Evolutionary conservation across 73 alveolate genomes (phyloP).

Genomic region (Durusdinium trenchii): DNA sequence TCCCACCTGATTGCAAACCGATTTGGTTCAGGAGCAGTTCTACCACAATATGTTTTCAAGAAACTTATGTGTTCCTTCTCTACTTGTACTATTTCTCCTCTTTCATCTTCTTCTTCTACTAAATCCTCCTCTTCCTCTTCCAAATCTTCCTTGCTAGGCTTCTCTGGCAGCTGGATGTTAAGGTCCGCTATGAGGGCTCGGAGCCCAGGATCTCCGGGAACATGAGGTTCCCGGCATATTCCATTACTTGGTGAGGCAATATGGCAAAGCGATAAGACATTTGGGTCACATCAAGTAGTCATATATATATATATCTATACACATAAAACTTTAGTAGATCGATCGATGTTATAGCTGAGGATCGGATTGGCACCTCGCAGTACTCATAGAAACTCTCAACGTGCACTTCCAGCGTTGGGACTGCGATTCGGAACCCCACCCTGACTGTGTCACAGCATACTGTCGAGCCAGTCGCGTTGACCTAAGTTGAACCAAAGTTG

Average conservation of each 20-base stretch:
- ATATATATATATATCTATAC: too few relatives aligned
- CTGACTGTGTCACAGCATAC: not conserved
- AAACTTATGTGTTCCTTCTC: too few relatives aligned
- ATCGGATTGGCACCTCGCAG: not conserved
- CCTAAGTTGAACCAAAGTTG: too few relatives aligned
- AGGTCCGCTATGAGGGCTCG: not conserved
- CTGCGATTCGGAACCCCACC: not conserved
- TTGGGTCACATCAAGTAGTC: too few relatives aligned
- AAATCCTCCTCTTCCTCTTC: too few relatives aligned
- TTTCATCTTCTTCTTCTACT: not conserved
- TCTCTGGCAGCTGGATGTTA: not conserved
- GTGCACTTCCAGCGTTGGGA: slow-evolving; percentile 11
- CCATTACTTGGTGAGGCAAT: not conserved
- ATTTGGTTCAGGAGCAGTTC: too few relatives aligned
- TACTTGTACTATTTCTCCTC: not conserved
- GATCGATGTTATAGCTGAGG: too few relatives aligned
- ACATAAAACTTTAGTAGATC: not conserved
- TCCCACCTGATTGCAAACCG: too few relatives aligned
- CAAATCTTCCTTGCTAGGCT: not conserved
- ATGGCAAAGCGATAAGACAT: not conserved
- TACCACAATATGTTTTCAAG: too few relatives aligned
- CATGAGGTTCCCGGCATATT: not conserved
- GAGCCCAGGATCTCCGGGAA: not conserved
- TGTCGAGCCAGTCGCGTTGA: not conserved
- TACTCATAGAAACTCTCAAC: not conserved